Evolutionary conservation across 2,329 filamentous ascomycete genomes (phyloP).

Genomic region (Pseudogymnoascus sp.): DNA sequence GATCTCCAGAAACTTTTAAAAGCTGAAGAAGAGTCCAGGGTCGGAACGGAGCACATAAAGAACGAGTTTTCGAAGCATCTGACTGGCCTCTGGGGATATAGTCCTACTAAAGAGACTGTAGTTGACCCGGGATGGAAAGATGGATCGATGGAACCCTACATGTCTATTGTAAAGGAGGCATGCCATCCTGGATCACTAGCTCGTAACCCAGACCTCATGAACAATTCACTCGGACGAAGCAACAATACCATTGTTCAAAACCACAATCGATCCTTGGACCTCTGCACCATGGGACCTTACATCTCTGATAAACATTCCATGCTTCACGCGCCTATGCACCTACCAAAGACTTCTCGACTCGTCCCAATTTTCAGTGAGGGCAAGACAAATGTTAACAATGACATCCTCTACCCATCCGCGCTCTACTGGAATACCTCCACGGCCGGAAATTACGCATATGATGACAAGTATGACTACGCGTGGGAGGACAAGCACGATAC

Average conservation of each 20-base stretch:
- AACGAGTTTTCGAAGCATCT: conserved; percentile 34
- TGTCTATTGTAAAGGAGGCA: conserved; percentile 47
- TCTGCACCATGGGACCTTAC: conserved; percentile 47
- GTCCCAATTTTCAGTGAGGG: conserved; percentile 54
- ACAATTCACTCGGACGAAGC: conserved; percentile 18
- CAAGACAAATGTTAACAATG: conserved; percentile 54
- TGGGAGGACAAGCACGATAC: conserved; percentile 50
- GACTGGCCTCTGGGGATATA: conserved; percentile 21
- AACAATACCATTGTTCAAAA: conserved; percentile 47
- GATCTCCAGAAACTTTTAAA: conserved; percentile 42
- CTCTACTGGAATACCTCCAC: conserved; percentile 47
- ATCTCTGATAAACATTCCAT: conserved; percentile 44
- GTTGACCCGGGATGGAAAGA: conserved; percentile 21
- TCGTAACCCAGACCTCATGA: conserved; percentile 32
- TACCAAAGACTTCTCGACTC: conserved; percentile 44
- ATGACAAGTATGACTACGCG: conserved; percentile 42
- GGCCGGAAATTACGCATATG: conserved; percentile 51
- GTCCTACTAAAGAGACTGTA: conserved; percentile 10
- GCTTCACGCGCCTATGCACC: conserved; percentile 44
- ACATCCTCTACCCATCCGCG: conserved; percentile 55
- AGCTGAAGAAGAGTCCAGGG: conserved; percentile 32
- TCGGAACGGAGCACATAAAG: neutral
- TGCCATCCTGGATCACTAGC: conserved; percentile 48
- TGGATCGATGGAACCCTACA: conserved; percentile 42
- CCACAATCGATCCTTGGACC: conserved; percentile 49